Base-by-base conservation (phyloP, 805 yeast species). In the Sugiyamaella qingdaonensis region DNA sequence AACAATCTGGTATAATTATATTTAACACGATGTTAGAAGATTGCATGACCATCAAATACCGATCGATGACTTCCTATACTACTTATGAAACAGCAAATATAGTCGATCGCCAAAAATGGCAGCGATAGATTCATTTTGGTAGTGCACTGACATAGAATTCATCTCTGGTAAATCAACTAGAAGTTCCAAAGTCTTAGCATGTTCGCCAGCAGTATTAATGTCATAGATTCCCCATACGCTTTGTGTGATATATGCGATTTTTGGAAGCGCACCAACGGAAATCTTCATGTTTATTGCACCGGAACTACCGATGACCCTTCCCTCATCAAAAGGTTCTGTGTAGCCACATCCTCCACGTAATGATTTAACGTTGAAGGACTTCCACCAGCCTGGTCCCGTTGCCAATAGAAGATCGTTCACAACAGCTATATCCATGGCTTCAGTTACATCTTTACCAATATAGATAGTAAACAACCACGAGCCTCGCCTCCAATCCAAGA, bases 121-220 rank as follows among this genome's bases (percentile, higher is more conserved):
- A 97, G 96, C 97, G 97, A 92, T 43, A 91, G 70, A 2, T 78
- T 66, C 49, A 88, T 78, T 34, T 9, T 34, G 37, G 8, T 13
- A 34, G 10, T 34, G 37, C 37, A 34, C n/a, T 13, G 37, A 13
- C 37, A 34, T n/a, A 9, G 16, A 13, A 34, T 34, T 13, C n/a
- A 34, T 34, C 37, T 34, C 37, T 34, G 37, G 16, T 34, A 34
- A 34, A n/a, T 14, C 37, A 34, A 34, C n/a, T 5, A 13, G n/a
- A 14, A n/a, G 16, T 34, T 34, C 37, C n/a, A 13, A 4, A 13
- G 16, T 34, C n/a, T 34, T 9, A 14, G 37, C 58, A 35, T 55
- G 51, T 37, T 55, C 55, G 9, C 57, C 48, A 29, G 55, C 52
- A n/a, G 37, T 46, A 10, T 41, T 32, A 4, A 57, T 21, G 35